A percentile compares a stretch with the other conserved stretches of the same genome.
phyloP scores from a whole-genome alignment of 176 grass and related monocot genomes.

The Luzula sylvatica region DNA sequence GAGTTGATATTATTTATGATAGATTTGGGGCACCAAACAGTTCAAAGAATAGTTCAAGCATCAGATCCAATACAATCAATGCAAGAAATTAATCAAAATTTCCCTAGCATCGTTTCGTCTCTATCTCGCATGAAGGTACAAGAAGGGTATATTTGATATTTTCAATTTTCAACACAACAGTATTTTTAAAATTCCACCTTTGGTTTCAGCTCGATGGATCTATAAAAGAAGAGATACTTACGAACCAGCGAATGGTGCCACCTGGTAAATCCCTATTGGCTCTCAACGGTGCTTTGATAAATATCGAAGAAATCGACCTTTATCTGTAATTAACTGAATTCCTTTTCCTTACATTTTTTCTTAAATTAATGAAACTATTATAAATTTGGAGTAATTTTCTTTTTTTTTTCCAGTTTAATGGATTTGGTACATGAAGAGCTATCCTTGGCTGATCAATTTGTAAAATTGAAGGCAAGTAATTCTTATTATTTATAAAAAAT shows the following conservation, averaged over 20 bases:
- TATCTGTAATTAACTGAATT: slow-evolving; percentile 55
- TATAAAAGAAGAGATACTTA: slow-evolving; percentile 86
- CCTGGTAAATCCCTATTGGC: slow-evolving; percentile 97
- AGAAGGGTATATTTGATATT: neutral
- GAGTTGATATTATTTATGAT: slow-evolving; percentile 10
- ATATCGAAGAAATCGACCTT: slow-evolving; percentile 98
- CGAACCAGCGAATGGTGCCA: slow-evolving; percentile 95
- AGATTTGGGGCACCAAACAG: slow-evolving; percentile 98
- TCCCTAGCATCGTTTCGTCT: slow-evolving; percentile 92
- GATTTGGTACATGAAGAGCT: slow-evolving; percentile 87
- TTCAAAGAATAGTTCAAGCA: slow-evolving; percentile 86
- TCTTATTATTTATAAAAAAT: neutral
- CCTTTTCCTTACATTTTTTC: neutral
- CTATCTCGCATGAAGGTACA: slow-evolving; percentile 92
- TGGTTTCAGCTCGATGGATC: slow-evolving; percentile 64
- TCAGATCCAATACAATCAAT: slow-evolving; percentile 95
- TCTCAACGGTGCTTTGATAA: slow-evolving; percentile 95
- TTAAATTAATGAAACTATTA: neutral
- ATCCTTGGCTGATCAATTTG: slow-evolving; percentile 75
- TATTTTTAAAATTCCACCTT: slow-evolving; percentile 13
- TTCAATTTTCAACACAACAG: no score
- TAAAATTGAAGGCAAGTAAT: slow-evolving; percentile 56
- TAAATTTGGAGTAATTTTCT: neutral
- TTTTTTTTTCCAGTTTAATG: slow-evolving; percentile 61
- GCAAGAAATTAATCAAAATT: slow-evolving; percentile 99